Base-by-base conservation (phyloP, 176 grass and related monocot genomes). In the Alloteropsis semialata region DNA sequence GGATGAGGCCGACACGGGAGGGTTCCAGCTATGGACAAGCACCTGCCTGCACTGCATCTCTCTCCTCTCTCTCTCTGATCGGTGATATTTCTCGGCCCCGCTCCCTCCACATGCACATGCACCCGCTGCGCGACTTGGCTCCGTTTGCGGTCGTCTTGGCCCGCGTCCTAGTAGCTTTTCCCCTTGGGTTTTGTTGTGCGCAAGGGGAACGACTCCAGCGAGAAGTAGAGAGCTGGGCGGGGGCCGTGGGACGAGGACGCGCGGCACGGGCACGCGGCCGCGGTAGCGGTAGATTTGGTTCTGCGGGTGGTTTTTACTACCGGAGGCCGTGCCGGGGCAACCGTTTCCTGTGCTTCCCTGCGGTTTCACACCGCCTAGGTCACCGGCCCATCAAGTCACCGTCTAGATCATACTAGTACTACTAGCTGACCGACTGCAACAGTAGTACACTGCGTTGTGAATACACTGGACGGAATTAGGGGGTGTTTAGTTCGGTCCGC, bases 1-100 rank as follows among this genome's bases (percentile, higher is more conserved):
- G 29, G 44, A 73, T 64, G 77, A 89, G 72, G 65, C 77, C 83
- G 88, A 89, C 83, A 85, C 63, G 63, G 54, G 51, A 71, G 71
- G 71, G 82, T 85, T 89, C 77, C 87, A 80, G 87, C 87, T 69
- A 87, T 60, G 30, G 63, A 80, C 69, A 81, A 79, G 59, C 58
- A 81, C 69, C 85, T 81, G 84, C 46, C 69, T 16, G 43, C 44
- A 42, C 4, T 10, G 6, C 3, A 16, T 21, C 72, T 34, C 68
- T 44, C 65, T 14, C 5, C 38, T 25, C 38, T 48, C 38, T 25
- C 38, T 48, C 28, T 22, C 8, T 16, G 14, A 75, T 27, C 42
- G 43, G 33, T 21, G 71, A 74, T 74, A 67, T 86, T 50, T 79
- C 56, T 85, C 51, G 24, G 24, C 33, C 4, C 3, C 12, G 5